Conservation (phyloP, 1,284 basidiomycete genomes). For the Pterulicium gracile region DNA sequence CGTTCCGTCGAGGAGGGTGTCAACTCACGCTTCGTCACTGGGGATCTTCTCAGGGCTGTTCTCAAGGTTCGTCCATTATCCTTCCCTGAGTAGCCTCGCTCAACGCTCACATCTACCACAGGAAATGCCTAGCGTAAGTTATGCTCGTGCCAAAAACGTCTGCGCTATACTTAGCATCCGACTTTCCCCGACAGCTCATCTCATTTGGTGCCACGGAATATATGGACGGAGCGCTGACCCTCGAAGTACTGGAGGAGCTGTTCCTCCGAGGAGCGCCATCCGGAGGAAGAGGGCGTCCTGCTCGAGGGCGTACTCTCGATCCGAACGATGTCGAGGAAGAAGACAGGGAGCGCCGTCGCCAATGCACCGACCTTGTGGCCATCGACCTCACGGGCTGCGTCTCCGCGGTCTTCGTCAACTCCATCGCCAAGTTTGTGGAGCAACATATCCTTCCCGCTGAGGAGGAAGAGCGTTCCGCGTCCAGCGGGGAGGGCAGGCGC, state of each 20-base stretch:
- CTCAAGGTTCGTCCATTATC: conserved; percentile 50
- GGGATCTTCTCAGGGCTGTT: conserved; percentile 71
- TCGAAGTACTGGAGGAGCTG: conserved; percentile 75
- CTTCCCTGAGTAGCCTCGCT: conserved; percentile 8
- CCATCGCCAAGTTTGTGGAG: conserved; percentile 75
- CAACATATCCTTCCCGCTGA: conserved; percentile 48
- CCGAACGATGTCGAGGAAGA: conserved; percentile 51
- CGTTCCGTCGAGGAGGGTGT: conserved; percentile 87
- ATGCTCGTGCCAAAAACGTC: not conserved
- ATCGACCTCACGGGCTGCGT: conserved; percentile 94
- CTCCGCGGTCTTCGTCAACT: conserved; percentile 78
- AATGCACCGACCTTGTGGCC: conserved; percentile 78
- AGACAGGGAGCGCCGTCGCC: conserved; percentile 60
- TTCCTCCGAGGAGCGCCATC: conserved; percentile 72
- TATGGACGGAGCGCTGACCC: conserved; percentile 84
- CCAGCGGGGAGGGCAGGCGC: conserved; percentile 22
- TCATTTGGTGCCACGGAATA: conserved; percentile 91
- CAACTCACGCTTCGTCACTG: conserved; percentile 87
- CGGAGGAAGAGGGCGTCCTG: conserved; percentile 56
- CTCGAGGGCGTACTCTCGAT: conserved; percentile 49
- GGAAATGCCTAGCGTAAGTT: conserved; percentile 67
- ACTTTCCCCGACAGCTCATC: conserved; percentile 28
- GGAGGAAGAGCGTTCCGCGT: conserved; percentile 29
- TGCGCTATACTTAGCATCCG: not conserved
- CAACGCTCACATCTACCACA: conserved; percentile 20